Evolutionary conservation across 2,329 filamentous ascomycete species (phyloP), one percentile per base, ranked within the genome.

Genomic region (Trichoderma asperellum): DNA sequence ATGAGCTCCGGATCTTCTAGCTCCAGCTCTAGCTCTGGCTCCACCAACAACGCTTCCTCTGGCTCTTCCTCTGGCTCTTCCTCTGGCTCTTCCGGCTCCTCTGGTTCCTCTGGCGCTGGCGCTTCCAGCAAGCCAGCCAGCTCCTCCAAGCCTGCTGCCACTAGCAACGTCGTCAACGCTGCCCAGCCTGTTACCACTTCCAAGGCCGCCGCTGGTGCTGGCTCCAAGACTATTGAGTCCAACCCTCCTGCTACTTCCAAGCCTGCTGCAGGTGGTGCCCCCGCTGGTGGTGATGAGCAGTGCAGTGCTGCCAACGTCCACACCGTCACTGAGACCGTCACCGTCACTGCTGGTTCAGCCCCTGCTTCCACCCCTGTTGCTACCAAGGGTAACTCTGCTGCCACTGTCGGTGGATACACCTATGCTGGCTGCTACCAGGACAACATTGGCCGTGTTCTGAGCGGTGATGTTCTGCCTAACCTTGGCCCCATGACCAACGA

Each of bases 291-390:
- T 40, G 53, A 59, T 8, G 37, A 74, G 59, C 77, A 68, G 35
- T 68, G 65, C 57, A 61, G 76, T 64, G 72, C 73, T 29, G 72
- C 76, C 69, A 78, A 74, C 55, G 73, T 73, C 49, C 75, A 76
- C 68, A 85, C 82, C 29, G 78, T 84, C 64, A 83, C 78, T 74
- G 78, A 83, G 73, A 83, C 84, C 2, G 79, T 84, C 14, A 84
- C 83, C 11, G 79, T 85, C 34, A 85, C 79, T 32, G 77, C 73
- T 12, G 73, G 71, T 11, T 21, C 49, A 34, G 77, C 64, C 37
- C 69, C 73, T 62, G 69, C 64, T 27, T 47, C 66, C 34, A 53
- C 59, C 72, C 68, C 55, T 59, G 73, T 68, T 5, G 18, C 40
- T 18, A 58, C n/a, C 16, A 70, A 73, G 12, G 52, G 12, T 8